Conservation (phyloP, 2,329 filamentous ascomycete genomes). For the Fusarium chuoi region DNA sequence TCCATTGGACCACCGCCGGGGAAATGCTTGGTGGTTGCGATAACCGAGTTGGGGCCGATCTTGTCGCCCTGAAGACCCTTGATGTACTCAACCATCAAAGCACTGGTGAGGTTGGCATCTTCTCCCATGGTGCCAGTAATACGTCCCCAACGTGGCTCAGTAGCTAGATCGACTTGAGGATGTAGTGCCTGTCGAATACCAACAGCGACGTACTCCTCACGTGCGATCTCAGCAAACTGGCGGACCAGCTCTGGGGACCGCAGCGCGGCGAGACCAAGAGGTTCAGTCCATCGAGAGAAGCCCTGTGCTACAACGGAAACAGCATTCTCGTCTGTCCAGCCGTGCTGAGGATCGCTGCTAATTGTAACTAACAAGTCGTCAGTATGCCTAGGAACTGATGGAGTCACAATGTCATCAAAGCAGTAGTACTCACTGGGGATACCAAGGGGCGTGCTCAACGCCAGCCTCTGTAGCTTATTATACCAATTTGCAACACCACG, state of each 20-base stretch:
- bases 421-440: constrained; percentile 50
- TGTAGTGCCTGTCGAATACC: constrained; percentile 59
- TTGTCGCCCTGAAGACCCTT: constrained; percentile 58
- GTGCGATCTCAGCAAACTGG: constrained; percentile 59
- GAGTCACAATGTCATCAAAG: background rate
- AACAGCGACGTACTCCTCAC: constrained; percentile 57
- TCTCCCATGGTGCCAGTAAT: constrained; percentile 60
- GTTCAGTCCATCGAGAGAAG: constrained; percentile 64
- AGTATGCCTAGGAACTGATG: background rate
- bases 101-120: constrained; percentile 54
- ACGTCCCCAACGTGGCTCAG: constrained; percentile 62
- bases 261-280: constrained; percentile 60
- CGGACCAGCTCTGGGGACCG: constrained; percentile 55
- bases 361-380: background rate
- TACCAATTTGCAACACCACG: constrained; percentile 51
- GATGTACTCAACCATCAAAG: constrained; percentile 56
- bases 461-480: constrained; percentile 55
- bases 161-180: constrained; percentile 62
- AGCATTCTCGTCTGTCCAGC: constrained; percentile 53
- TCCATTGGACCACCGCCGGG: constrained; percentile 61
- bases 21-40: constrained; percentile 64
- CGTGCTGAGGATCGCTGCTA: constrained; percentile 55
- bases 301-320: constrained; percentile 45
- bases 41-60: constrained; percentile 56
- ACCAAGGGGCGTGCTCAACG: constrained; percentile 57